These are phyloP conservation scores for Cyclotella baltica DNA, from an alignment of 108 stramenopile species.

Conservation along the genomic window DNA sequence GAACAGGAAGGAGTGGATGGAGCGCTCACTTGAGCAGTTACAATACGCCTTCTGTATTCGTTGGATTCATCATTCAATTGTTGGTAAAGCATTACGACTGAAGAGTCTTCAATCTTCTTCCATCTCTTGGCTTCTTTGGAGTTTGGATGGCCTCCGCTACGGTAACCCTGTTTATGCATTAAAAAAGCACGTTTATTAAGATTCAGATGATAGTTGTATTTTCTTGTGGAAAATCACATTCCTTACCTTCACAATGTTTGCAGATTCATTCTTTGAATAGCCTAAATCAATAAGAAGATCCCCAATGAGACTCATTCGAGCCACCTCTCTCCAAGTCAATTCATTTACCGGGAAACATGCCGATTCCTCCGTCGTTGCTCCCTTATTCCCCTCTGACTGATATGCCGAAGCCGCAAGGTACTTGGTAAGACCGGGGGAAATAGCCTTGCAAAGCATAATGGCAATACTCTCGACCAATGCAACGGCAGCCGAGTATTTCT, in stretches of 20 bases:
- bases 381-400: slow-evolving; percentile 62
- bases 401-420: slow-evolving; percentile 75
- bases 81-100: slow-evolving; percentile 66
- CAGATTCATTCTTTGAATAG: slow-evolving; percentile 67
- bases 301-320: slow-evolving; percentile 70
- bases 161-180: slow-evolving; percentile 56
- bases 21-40: slow-evolving; percentile 40
- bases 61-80: slow-evolving; percentile 37
- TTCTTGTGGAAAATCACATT: not conserved
- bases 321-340: slow-evolving; percentile 88
- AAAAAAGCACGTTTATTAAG: too few relatives aligned
- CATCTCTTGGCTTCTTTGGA: slow-evolving; percentile 85
- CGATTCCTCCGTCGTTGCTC: slow-evolving; percentile 38
- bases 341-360: slow-evolving; percentile 79
- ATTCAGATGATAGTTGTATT: too few relatives aligned
- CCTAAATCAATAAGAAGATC: slow-evolving; percentile 86
- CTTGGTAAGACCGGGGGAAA: slow-evolving; percentile 68
- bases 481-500: slow-evolving; percentile 55
- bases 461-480: slow-evolving; percentile 65
- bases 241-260: slow-evolving; percentile 64
- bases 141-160: slow-evolving; percentile 88
- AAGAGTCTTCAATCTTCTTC: slow-evolving; percentile 76
- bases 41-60: slow-evolving; percentile 46
- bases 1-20: slow-evolving; percentile 64
- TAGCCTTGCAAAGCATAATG: slow-evolving; percentile 72